These are phyloP conservation scores for Phalaenopsis aphrodite DNA, from an alignment of 106 monocot species.

Conservation along the genomic window DNA sequence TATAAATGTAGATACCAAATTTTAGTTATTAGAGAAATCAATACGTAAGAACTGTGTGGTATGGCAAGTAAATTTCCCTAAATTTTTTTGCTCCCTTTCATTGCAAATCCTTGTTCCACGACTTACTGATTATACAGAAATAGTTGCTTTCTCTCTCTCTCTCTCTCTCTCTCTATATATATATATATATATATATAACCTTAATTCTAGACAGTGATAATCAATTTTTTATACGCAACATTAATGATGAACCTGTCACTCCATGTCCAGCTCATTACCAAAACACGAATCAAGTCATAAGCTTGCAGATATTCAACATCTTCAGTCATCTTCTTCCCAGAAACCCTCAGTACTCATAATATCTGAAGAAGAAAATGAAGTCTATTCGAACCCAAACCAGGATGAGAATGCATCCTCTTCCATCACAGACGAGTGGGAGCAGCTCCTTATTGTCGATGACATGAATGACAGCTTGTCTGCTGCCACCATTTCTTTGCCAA, in stretches of 20 bases:
- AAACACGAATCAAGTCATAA: constrained; percentile 6
- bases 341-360: constrained; percentile 13
- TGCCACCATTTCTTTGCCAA: constrained; percentile 8
- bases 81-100: too few species aligned
- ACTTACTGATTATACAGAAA: too few species aligned
- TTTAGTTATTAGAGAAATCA: too few species aligned
- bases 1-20: too few species aligned
- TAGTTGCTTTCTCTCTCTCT: too few species aligned
- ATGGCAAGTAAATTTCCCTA: too few species aligned
- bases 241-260: background rate
- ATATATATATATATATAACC: too few species aligned
- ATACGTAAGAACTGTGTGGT: too few species aligned
- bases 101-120: too few species aligned
- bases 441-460: constrained; percentile 47
- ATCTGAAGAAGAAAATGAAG: constrained; percentile 11
- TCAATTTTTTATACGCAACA: too few species aligned
- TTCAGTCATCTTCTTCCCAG: constrained; percentile 15
- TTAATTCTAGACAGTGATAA: too few species aligned
- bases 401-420: constrained; percentile 23
- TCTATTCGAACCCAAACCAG: background rate
- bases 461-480: constrained; percentile 22
- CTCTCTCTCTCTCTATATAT: too few species aligned
- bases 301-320: background rate
- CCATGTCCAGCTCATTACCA: constrained; percentile 41
- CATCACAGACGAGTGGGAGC: constrained; percentile 62